A percentile compares a stretch with the other conserved stretches of the same genome.
These are phyloP conservation scores for Helicocarpus griseus DNA, from an alignment of 2,329 filamentous ascomycete genomes.

Conservation along the genomic window DNA sequence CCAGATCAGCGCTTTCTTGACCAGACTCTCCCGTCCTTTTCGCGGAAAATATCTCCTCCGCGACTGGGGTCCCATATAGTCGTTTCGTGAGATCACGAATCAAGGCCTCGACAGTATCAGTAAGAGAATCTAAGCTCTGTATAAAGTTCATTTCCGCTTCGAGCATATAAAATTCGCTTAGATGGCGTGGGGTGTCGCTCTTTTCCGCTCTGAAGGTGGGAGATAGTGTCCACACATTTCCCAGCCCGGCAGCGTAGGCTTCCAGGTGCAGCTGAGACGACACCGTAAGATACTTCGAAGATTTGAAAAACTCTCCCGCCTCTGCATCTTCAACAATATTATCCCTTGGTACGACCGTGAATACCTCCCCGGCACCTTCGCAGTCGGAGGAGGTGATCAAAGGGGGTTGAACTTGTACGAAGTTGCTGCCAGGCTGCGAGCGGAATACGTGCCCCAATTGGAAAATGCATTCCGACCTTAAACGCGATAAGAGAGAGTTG, in stretches of 20 bases:
- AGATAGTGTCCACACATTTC: conserved; percentile 86
- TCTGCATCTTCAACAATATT: conserved; percentile 21
- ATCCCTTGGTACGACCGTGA: conserved; percentile 52
- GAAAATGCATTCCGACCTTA: conserved; percentile 71
- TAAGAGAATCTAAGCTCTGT: conserved; percentile 58
- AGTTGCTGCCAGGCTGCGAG: conserved; percentile 48
- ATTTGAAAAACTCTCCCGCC: conserved; percentile 61
- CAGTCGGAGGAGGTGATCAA: conserved; percentile 96
- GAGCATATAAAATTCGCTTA: conserved; percentile 98
- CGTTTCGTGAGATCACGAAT: conserved; percentile 49
- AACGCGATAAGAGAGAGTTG: conserved; percentile 68
- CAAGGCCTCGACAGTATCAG: conserved; percentile 72
- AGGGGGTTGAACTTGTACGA: conserved; percentile 69
- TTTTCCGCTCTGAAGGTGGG: conserved; percentile 90
- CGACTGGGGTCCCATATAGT: conserved; percentile 41
- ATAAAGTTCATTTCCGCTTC: conserved; percentile 83
- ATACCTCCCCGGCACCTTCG: conserved; percentile 92
- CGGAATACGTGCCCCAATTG: conserved; percentile 68
- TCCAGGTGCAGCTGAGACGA: conserved; percentile 92
- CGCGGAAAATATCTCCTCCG: conserved; percentile 45
- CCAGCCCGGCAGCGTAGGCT: conserved; percentile 76
- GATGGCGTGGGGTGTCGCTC: conserved; percentile 84
- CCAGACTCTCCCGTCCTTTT: conserved; percentile 34
- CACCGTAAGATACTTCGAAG: conserved; percentile 89
- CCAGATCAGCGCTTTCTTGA: conserved; percentile 28